Conservation (phyloP, 495 filamentous ascomycete genomes). For the Wilcoxina mikolae region DNA sequence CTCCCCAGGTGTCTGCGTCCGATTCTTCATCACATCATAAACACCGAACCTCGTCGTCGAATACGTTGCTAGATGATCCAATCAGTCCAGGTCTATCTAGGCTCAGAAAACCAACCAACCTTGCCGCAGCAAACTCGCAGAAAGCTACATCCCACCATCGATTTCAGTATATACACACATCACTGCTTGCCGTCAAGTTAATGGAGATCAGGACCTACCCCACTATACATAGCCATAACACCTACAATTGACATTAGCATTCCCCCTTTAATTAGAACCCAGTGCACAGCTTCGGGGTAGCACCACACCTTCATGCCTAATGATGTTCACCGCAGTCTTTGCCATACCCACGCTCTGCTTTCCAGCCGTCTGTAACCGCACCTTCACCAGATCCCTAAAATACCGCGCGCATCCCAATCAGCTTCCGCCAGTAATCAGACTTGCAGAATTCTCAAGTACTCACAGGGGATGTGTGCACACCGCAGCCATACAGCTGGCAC, state of each 20-base stretch:
- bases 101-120: conserved; percentile 8
- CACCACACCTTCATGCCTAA: neutral
- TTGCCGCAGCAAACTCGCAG: conserved; percentile 81
- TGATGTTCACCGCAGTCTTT: conserved; percentile 8
- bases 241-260: conserved; percentile 28
- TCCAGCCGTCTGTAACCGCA: conserved; percentile 71
- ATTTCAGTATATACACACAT: neutral
- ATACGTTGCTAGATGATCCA: conserved; percentile 44
- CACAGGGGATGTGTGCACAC: conserved; percentile 81
- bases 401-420: conserved; percentile 4
- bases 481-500: conserved; percentile 77
- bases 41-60: conserved; percentile 85
- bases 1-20: conserved; percentile 33
- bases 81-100: conserved; percentile 7
- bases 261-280: neutral
- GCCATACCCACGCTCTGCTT: conserved; percentile 2
- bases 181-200: neutral
- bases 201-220: conserved; percentile 42
- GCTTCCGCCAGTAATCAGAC: neutral
- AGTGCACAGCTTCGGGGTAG: neutral
- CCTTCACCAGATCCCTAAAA: conserved; percentile 36
- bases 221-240: conserved; percentile 62
- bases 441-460: no score
- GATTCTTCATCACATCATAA: conserved; percentile 77
- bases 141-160: conserved; percentile 41